These are phyloP conservation scores for Penicillium macrosclerotiorum DNA, from an alignment of 495 filamentous ascomycete genomes.

Conservation along the genomic window DNA sequence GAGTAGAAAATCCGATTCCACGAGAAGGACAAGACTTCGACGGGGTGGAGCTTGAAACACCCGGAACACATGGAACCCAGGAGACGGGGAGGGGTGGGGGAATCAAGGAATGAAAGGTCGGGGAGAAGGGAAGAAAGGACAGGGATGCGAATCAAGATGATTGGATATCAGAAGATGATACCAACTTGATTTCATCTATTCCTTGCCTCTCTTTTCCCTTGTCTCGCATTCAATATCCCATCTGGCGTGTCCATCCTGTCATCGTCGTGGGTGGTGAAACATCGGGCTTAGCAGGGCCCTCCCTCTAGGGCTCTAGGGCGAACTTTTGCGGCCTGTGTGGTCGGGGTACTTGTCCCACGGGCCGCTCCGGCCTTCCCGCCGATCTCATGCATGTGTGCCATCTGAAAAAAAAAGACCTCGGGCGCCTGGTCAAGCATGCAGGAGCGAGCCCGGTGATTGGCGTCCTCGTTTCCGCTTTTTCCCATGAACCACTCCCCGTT, in stretches of 20 bases:
- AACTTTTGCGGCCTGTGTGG: constrained; percentile 19
- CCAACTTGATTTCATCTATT: not conserved
- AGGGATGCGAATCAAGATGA: not conserved
- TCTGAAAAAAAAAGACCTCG: constrained; percentile 15
- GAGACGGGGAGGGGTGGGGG: not conserved
- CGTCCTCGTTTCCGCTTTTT: not conserved
- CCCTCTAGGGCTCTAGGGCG: not conserved
- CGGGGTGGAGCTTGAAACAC: too few species aligned
- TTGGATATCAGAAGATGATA: constrained; percentile 1
- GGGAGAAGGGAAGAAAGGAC: not conserved
- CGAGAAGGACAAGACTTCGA: too few species aligned
- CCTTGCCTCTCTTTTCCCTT: too few species aligned
- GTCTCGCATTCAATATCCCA: not conserved
- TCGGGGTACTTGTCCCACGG: constrained; percentile 42
- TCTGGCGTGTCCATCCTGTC: not conserved
- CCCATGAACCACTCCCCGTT: not conserved
- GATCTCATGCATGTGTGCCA: constrained; percentile 47
- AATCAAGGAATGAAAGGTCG: not conserved
- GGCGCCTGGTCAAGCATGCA: constrained; percentile 1
- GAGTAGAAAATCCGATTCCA: too few species aligned
- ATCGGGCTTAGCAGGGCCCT: not conserved
- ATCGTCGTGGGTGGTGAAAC: constrained; percentile 1
- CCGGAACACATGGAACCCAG: not conserved
- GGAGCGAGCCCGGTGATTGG: not conserved
- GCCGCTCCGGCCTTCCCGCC: constrained; percentile 47